Percentiles rank a stretch among this genome's conserved stretches.
phyloP scores from a whole-genome alignment of 345 rosid species.

The Clausena lansium region DNA sequence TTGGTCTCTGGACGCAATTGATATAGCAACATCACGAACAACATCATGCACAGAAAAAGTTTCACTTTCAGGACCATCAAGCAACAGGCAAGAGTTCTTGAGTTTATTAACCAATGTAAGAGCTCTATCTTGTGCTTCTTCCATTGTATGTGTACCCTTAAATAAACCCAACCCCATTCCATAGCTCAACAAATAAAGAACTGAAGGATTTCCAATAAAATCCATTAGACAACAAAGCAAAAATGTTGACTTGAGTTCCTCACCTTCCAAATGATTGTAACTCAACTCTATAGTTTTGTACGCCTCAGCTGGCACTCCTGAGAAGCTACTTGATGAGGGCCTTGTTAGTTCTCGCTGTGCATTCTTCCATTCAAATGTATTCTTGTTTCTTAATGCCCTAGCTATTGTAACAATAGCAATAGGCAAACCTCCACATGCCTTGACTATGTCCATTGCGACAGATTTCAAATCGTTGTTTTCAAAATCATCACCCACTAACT shows the following conservation, averaged over 20 bases:
- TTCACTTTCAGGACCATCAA: not conserved
- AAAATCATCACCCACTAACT: constrained; percentile 6
- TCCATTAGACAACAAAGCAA: constrained; percentile 21
- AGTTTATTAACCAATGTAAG: not conserved
- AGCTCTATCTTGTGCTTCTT: not conserved
- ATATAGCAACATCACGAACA: constrained; percentile 17
- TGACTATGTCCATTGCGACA: constrained; percentile 14
- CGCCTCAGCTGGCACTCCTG: not conserved
- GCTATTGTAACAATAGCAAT: constrained; percentile 21
- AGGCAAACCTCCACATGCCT: constrained; percentile 33
- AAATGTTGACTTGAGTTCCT: constrained; percentile 31
- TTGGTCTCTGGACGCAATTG: constrained; percentile 11
- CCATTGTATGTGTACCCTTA: not conserved
- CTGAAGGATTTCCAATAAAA: not conserved
- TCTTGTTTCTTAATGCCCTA: constrained; percentile 14
- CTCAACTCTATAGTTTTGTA: constrained; percentile 22
- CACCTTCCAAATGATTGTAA: constrained; percentile 16
- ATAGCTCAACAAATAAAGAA: constrained; percentile 20
- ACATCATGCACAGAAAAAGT: not conserved
- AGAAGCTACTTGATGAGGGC: constrained; percentile 1
- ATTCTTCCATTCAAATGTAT: constrained; percentile 20
- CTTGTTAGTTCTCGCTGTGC: constrained; percentile 8
- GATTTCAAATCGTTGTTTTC: not conserved
- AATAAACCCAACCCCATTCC: constrained; percentile 28
- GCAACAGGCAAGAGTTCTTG: constrained; percentile 15